These are phyloP conservation scores for Dothideomycetes sp. DNA, from an alignment of 2,329 filamentous ascomycete genomes.

Conservation along the genomic window DNA sequence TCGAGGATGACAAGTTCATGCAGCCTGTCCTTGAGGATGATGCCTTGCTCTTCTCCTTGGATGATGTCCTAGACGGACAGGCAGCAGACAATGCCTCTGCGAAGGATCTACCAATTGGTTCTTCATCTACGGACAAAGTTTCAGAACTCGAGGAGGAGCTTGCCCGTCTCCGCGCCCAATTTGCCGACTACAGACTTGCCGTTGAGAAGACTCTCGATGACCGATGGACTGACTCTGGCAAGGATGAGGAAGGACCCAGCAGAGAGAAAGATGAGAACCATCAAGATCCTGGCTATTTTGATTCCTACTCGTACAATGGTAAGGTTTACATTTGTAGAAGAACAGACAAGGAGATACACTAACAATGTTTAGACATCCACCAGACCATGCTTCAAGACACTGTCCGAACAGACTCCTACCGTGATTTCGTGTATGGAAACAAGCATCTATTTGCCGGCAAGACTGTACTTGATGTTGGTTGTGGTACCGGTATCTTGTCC, in stretches of 20 bases:
- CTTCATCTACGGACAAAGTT: constrained; percentile 9
- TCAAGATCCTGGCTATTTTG: constrained; percentile 15
- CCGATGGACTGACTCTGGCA: constrained; percentile 12
- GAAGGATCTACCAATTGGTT: constrained; percentile 1
- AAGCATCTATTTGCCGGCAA: constrained; percentile 80
- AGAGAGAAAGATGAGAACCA: constrained; percentile 11
- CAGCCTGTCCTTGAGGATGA: constrained; percentile 83
- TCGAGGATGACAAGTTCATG: constrained; percentile 71
- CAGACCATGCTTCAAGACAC: constrained; percentile 91
- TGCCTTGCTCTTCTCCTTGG: constrained; percentile 74
- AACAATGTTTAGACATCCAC: constrained; percentile 61
- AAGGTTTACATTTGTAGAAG: background rate
- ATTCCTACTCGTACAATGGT: constrained; percentile 16
- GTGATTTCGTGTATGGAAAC: constrained; percentile 90
- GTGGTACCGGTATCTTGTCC: constrained; percentile 69
- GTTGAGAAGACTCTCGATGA: constrained; percentile 16
- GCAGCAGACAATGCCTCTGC: constrained; percentile 1
- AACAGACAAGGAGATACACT: background rate
- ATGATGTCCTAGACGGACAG: constrained; percentile 41
- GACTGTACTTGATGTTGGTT: constrained; percentile 82
- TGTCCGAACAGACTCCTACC: constrained; percentile 80
- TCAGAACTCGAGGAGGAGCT: constrained; percentile 13
- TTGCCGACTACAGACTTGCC: constrained; percentile 14
- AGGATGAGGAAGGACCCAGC: constrained; percentile 6
- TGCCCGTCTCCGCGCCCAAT: constrained; percentile 12